Evolutionary conservation across 192 early-diverging fungal species (phyloP).

Genomic region (Umbelopsis sp.): DNA sequence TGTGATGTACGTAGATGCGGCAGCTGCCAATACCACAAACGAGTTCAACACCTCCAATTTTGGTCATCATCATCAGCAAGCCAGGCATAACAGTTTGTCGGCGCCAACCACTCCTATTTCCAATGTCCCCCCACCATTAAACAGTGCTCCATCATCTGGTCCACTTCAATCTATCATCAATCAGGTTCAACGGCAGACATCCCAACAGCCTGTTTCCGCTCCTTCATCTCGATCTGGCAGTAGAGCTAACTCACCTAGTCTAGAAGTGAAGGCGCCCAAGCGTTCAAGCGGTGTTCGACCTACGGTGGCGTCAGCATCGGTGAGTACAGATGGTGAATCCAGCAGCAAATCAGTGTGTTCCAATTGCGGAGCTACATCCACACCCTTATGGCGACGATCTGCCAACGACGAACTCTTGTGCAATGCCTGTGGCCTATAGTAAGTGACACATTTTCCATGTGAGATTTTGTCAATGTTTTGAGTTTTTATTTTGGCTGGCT

Average conservation of each 20-base stretch:
- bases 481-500: no score
- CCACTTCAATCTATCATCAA: not conserved
- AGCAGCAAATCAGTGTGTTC: conserved; percentile 51
- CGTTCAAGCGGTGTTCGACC: not conserved
- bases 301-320: not conserved
- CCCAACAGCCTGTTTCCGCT: conserved; percentile 6
- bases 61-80: conserved; percentile 2
- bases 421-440: conserved; percentile 97
- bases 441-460: conserved; percentile 39
- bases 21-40: not conserved
- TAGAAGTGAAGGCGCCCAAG: not conserved
- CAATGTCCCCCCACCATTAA: not conserved
- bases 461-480: no score
- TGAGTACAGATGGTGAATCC: conserved; percentile 8
- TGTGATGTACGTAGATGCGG: conserved; percentile 5
- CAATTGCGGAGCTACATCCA: conserved; percentile 82
- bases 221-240: conserved; percentile 13
- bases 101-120: conserved; percentile 5
- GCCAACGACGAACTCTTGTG: conserved; percentile 87
- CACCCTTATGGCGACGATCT: conserved; percentile 91
- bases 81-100: not conserved
- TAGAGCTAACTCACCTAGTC: conserved; percentile 9
- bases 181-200: conserved; percentile 18
- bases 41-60: not conserved
- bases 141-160: conserved; percentile 1